Base-by-base conservation (phyloP, 2,329 filamentous ascomycete genomes). In the Ascochyta viciae-villosae region DNA sequence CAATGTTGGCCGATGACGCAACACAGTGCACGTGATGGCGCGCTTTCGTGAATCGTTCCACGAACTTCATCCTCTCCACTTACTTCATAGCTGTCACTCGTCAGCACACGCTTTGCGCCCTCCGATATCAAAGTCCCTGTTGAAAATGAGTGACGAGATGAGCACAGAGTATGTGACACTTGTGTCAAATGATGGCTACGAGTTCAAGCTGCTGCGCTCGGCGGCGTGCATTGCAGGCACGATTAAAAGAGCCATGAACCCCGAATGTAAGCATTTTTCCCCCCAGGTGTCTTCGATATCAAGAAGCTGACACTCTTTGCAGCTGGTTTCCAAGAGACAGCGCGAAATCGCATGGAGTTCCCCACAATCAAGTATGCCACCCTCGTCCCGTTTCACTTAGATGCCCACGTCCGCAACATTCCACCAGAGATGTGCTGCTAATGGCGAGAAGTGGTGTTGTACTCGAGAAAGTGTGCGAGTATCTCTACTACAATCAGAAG, bases 401-500 rank as follows among this genome's bases (percentile, higher is more conserved):
- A 34, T 8, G 9, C 22, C 13, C 38, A 23, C 39, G 8, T 8
- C 37, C 19, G 19, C 37, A 26, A 16, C 4, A 16, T 12, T 23
- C 7, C 10, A 6, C 15, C 40, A 19, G 22, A 33, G 6, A 27
- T 9, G 10, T 10, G 9, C 33, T n/a, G 31, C 58, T 66, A 37
- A 66, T 45, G 5, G 4, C 8, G 6, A 6, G 0, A 73, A 92
- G 89, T 76, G 88, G 86, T 61, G 80, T 88, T 49, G 85, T 92
- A 6, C 85, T 94, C 3, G 90, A 93, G 74, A 92, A 91, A 72
- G 87, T 93, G 29, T 89, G 88, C 74, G 89, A 93, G 76, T 94
- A 93, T 77, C 88, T 92, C 60, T 90, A 92, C 72, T 93, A 92
- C 79, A 90, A 89, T 80, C 88, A 92, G 76, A 88, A 87, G 68